These are phyloP conservation scores for Flaveria bidentis DNA, from an alignment of 129 eudicot species.

Conservation along the genomic window DNA sequence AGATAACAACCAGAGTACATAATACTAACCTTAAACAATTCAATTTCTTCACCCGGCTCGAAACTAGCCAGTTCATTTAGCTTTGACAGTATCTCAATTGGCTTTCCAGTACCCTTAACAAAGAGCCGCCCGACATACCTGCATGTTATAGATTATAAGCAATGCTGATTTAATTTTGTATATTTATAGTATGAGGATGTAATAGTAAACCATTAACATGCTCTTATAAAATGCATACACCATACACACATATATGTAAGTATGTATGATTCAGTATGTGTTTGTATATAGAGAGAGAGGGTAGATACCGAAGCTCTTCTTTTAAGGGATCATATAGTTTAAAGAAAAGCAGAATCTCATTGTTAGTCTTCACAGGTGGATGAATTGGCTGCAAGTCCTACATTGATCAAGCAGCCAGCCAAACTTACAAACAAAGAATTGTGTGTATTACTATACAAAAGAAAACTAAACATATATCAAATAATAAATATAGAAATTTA, in stretches of 20 bases:
- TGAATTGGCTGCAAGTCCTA: slow-evolving; percentile 67
- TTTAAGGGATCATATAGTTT: slow-evolving; percentile 79
- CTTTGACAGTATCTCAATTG: slow-evolving; percentile 55
- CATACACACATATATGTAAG: not conserved
- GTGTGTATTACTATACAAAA: not conserved
- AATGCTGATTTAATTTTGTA: not conserved
- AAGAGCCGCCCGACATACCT: slow-evolving; percentile 77
- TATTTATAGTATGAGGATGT: not conserved
- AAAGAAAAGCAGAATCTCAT: slow-evolving; percentile 75
- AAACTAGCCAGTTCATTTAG: slow-evolving; percentile 80
- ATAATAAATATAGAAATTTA: not conserved
- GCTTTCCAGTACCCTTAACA: slow-evolving; percentile 65
- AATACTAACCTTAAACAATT: slow-evolving; percentile 59
- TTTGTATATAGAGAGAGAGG: not conserved
- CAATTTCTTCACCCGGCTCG: slow-evolving; percentile 79
- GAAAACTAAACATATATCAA: not conserved
- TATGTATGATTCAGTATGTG: not conserved
- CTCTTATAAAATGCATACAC: not conserved
- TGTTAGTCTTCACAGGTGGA: slow-evolving; percentile 67
- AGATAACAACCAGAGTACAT: not conserved
- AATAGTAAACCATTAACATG: not conserved
- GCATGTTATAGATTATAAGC: slow-evolving; percentile 8
- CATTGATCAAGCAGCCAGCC: slow-evolving; percentile 10
- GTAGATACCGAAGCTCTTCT: slow-evolving; percentile 72
- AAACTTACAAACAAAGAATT: not conserved